These are phyloP conservation scores for Graphilbum sp. DNA, from an alignment of 2,329 filamentous ascomycete genomes.

Conservation along the genomic window DNA sequence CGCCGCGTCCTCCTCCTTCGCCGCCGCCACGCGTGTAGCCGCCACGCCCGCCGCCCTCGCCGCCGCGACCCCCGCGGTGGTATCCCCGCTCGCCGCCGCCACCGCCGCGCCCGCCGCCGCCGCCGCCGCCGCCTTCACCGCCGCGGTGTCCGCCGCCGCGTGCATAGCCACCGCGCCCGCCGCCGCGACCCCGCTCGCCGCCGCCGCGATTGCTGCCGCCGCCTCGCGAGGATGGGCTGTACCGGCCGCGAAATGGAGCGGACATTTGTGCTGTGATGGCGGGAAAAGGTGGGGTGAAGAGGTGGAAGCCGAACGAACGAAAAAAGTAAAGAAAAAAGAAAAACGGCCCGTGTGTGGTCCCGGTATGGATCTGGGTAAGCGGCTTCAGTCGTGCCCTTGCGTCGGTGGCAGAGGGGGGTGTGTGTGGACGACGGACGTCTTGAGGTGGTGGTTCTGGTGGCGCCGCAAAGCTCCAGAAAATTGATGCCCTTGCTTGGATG, in stretches of 20 bases:
- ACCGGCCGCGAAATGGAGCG: conserved; percentile 9
- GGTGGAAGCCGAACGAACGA: no score
- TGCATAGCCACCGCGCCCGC: conserved; percentile 1
- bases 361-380: no score
- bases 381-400: no score
- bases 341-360: no score
- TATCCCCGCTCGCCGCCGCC: conserved; percentile 20
- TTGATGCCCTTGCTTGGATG: no score
- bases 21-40: neutral
- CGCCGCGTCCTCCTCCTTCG: no score
- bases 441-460: no score
- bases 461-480: no score
- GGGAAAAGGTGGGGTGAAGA: no score
- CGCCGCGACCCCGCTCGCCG: neutral
- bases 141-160: conserved; percentile 1
- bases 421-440: no score
- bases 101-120: conserved; percentile 29
- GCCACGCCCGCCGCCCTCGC: conserved; percentile 2
- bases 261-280: conserved; percentile 7
- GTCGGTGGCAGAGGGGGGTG: no score
- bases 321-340: no score
- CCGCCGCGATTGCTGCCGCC: conserved; percentile 4
- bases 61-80: conserved; percentile 15
- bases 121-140: conserved; percentile 12
- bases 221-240: conserved; percentile 9